Base-by-base conservation (phyloP, 2,329 filamentous ascomycete species). In the Lachnellula subtilissima region DNA sequence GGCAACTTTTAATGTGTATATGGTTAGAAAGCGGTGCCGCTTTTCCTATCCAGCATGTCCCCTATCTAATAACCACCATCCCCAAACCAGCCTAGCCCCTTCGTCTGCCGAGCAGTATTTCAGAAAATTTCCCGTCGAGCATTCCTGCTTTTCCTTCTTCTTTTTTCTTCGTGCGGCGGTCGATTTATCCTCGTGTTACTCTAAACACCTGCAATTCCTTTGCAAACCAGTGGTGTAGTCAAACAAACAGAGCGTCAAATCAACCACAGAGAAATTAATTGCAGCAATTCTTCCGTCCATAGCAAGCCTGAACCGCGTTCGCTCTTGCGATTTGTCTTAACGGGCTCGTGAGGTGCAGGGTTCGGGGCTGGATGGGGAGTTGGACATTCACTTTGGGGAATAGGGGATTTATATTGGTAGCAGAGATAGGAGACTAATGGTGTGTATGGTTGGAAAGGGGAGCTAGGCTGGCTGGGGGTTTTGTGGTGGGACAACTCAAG, bases 191-290 rank as follows among this genome's bases (percentile, higher is more conserved):
- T 67, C 65, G 65, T 69, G 67, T 70, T 70, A 61, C 67, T 69
- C 66, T 47, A 64, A 63, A 63, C 64, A 66, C 63, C 37, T 57
- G 36, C 42, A 49, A 42, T 52, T 53, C 46, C 52, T 45, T 32
- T 28, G 53, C 56, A 60, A 50, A 56, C 54, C 63, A 48, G 67
- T 69, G 67, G 59, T 68, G 65, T 60, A 64, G 61, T 64, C 61
- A 66, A 67, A 64, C 28, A 57, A 56, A 58, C 57, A 58, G 67
- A 70, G 69, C 63, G 69, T 71, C 69, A 68, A 62, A 63, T 58
- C 58, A 63, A 56, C 59, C 65, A 69, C 68, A 71, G 69, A 78
- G 63, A 64, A 75, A 74, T 75, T 81, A 88, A 93, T 93, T 91
- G 87, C 87, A 89, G 74, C 75, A 71, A 75, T 75, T 73, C 75